Conservation (phyloP, 768 basidiomycete genomes). For the Filobasidium floriforme region DNA sequence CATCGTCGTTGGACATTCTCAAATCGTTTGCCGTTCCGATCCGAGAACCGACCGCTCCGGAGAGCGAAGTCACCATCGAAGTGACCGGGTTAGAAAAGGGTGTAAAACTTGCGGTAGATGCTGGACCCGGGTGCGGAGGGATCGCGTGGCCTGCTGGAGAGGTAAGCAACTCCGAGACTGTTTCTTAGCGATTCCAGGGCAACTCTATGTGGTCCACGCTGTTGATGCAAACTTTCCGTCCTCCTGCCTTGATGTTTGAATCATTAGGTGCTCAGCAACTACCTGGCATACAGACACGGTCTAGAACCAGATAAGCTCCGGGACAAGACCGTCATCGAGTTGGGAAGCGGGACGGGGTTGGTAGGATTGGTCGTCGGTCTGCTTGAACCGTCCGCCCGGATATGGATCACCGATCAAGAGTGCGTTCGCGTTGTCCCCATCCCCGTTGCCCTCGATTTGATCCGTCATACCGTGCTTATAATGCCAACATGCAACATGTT, state of each 20-base stretch:
- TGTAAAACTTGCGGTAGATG: constrained; percentile 58
- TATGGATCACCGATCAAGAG: constrained; percentile 86
- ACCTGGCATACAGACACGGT: constrained; percentile 54
- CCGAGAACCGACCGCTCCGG: constrained; percentile 35
- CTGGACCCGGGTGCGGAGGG: constrained; percentile 82
- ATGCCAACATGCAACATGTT: background rate
- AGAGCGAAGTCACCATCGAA: constrained; percentile 30
- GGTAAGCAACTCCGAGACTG: constrained; percentile 48
- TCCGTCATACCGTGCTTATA: constrained; percentile 9
- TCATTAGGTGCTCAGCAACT: constrained; percentile 65
- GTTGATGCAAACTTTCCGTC: background rate
- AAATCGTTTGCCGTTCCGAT: constrained; percentile 30
- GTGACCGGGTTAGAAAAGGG: constrained; percentile 27
- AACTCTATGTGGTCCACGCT: background rate
- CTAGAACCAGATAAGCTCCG: constrained; percentile 49
- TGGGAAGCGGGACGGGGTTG: constrained; percentile 85
- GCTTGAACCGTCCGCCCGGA: constrained; percentile 53
- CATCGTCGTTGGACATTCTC: constrained; percentile 28
- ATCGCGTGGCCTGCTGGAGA: constrained; percentile 88
- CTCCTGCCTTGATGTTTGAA: background rate
- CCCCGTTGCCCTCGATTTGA: background rate
- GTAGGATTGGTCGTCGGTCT: constrained; percentile 76
- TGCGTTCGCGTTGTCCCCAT: constrained; percentile 49
- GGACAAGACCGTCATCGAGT: constrained; percentile 62
- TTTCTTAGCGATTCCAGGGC: background rate